A percentile compares a stretch with the other conserved stretches of the same genome.
These are phyloP conservation scores for Suhomyces coccinellae DNA, from an alignment of 1,139 yeast genomes.

Conservation along the genomic window DNA sequence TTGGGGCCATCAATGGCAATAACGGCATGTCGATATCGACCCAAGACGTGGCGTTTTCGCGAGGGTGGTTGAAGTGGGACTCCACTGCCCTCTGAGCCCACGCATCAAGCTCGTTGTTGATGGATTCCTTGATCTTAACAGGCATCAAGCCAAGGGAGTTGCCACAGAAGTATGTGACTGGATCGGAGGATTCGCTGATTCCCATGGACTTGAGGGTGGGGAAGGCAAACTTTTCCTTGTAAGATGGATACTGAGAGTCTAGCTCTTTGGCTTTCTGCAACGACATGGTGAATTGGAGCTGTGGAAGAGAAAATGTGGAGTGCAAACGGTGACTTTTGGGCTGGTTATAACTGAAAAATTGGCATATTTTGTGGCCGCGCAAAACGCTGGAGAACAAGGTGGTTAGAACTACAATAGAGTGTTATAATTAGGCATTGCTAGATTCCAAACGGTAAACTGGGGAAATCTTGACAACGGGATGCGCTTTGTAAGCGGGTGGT, in stretches of 20 bases:
- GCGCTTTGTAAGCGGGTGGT: too few relatives aligned
- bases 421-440: too few relatives aligned
- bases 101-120: constrained; percentile 69
- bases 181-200: constrained; percentile 20
- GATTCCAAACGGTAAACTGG: too few relatives aligned
- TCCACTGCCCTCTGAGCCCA: constrained; percentile 84
- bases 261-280: constrained; percentile 23
- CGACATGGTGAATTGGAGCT: constrained; percentile 12
- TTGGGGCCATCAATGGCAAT: constrained; percentile 62
- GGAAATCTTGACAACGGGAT: too few relatives aligned
- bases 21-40: constrained; percentile 80
- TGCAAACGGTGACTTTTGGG: neutral
- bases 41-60: constrained; percentile 57
- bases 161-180: constrained; percentile 70
- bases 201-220: constrained; percentile 64
- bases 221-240: constrained; percentile 47
- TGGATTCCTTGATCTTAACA: constrained; percentile 52
- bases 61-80: constrained; percentile 75
- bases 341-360: neutral
- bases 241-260: constrained; percentile 40
- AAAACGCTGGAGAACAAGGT: too few relatives aligned
- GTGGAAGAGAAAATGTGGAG: neutral
- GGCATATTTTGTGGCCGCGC: neutral
- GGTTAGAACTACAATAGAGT: too few relatives aligned
- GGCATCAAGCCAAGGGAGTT: constrained; percentile 94